Evolutionary conservation across 1,139 yeast genomes (phyloP), one percentile per base, ranked within the genome.

Genomic region (Pichia sp.): DNA sequence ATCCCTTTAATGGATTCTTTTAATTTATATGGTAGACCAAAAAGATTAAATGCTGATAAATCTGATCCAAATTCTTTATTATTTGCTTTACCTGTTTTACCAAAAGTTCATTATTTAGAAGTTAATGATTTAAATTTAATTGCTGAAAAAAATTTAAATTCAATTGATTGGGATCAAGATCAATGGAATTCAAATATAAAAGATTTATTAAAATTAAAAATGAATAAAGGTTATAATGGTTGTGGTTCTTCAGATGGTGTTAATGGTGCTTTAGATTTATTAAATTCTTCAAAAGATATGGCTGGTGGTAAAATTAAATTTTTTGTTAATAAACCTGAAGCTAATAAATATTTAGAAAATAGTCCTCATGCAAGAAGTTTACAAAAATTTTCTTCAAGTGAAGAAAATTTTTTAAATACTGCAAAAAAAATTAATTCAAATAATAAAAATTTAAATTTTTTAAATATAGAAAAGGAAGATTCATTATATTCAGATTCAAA

Each of bases 21-120:
- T 66, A 82, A 82, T 37, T 71, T 92, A 38, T 92, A 92, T 59
- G 98, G 98, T 31, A 76, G 98, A 50, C 98, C 98, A 1, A 77
- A 79, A 54, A 73, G 94, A 49, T 71, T 92, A 54, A 89, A 86
- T 61, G 96, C 97, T 3, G 94, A 87, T 64, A 84, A 94, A 62
- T 70, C 76, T 26, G 97, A 90, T 60, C 70, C 80, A 36, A 74
- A 80, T 27, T 87, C 96, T 6, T 68, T 92, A 47, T 71, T 92
- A 48, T 92, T 89, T 67, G 97, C 95, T 3, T 75, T 92, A 60
- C 98, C 98, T 1, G 86, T 92, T 2, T 71, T 90, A 51, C 97
- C 97, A 0, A 78, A 77, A 52, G 86, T 87, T 20, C 95, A 90
- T 62, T 92, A 90, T 63, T 70, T 90, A 38, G 80, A 78, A 47